A percentile compares a stretch with the other conserved stretches of the same genome.
These are phyloP conservation scores for Coprinopsis strossmayeri DNA, from an alignment of 768 basidiomycete species.

Conservation along the genomic window DNA sequence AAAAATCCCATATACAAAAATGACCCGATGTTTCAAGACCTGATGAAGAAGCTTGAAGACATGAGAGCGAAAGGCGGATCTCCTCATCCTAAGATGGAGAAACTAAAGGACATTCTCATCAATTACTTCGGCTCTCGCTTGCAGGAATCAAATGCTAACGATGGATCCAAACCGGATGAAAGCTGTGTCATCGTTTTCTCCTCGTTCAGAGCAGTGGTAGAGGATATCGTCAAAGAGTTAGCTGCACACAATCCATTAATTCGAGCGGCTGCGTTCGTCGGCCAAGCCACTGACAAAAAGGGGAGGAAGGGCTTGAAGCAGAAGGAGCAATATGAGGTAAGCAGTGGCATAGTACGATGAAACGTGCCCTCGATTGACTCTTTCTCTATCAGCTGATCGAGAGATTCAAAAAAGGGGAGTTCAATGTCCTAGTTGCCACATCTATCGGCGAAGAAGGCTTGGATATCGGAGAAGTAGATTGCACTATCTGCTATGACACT, in stretches of 20 bases:
- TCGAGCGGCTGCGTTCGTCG: slow-evolving; percentile 81
- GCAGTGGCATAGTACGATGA: slow-evolving; percentile 12
- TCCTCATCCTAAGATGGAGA: slow-evolving; percentile 91
- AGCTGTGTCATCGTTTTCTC: slow-evolving; percentile 94
- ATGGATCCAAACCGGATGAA: slow-evolving; percentile 30
- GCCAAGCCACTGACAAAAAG: slow-evolving; percentile 79
- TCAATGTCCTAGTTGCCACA: slow-evolving; percentile 91
- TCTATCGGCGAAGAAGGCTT: slow-evolving; percentile 98
- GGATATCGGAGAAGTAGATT: slow-evolving; percentile 96
- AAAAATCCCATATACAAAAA: slow-evolving; percentile 43
- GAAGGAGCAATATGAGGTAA: slow-evolving; percentile 84
- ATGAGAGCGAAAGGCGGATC: slow-evolving; percentile 49
- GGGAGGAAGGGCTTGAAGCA: slow-evolving; percentile 87
- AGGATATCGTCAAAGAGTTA: slow-evolving; percentile 81
- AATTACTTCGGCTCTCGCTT: slow-evolving; percentile 67
- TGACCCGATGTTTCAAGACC: slow-evolving; percentile 54
- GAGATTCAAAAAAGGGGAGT: slow-evolving; percentile 80
- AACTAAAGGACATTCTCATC: slow-evolving; percentile 63
- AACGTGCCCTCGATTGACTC: too few relatives aligned
- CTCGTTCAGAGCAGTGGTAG: slow-evolving; percentile 83
- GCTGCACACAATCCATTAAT: slow-evolving; percentile 74
- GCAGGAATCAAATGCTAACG: slow-evolving; percentile 33
- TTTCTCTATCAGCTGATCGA: slow-evolving; percentile 74
- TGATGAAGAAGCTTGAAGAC: slow-evolving; percentile 63
- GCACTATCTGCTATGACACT: slow-evolving; percentile 94